Evolutionary conservation across 2,329 filamentous ascomycete genomes (phyloP).

Genomic region (Graphiopsis chlorocephala): DNA sequence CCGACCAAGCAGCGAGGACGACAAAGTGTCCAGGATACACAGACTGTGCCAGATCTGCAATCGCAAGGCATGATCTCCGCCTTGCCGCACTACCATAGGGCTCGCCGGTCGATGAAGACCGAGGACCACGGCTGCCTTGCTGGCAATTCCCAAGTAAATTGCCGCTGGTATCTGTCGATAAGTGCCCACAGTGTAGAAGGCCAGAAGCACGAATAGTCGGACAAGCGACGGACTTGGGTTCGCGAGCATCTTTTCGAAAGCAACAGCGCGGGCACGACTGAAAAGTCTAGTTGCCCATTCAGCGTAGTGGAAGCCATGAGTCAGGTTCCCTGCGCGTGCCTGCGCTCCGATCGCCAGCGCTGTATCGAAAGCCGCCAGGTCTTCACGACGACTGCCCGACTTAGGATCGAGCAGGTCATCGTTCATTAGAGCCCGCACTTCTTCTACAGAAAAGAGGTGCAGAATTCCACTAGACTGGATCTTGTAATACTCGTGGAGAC

Average conservation of each 20-base stretch:
- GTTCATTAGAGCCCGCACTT: background rate
- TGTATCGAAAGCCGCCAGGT: background rate
- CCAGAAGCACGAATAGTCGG: background rate
- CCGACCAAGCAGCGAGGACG: background rate
- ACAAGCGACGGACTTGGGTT: constrained; percentile 1
- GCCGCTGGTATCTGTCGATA: background rate
- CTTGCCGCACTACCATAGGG: background rate
- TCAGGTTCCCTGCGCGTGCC: background rate
- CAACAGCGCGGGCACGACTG: background rate
- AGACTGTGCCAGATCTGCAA: background rate
- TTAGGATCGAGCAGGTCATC: background rate
- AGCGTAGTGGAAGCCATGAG: background rate
- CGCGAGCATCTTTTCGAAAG: background rate
- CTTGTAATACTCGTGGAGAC: background rate
- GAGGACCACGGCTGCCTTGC: background rate
- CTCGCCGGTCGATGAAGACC: background rate
- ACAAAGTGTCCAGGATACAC: background rate
- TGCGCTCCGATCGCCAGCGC: background rate
- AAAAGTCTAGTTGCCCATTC: background rate
- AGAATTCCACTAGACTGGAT: background rate
- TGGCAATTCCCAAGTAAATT: background rate
- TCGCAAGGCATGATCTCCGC: background rate
- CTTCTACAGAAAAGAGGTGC: background rate
- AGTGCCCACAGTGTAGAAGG: background rate
- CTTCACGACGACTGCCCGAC: background rate